Conservation (phyloP, 2,329 filamentous ascomycete genomes). For the Aureobasidium sp. region DNA sequence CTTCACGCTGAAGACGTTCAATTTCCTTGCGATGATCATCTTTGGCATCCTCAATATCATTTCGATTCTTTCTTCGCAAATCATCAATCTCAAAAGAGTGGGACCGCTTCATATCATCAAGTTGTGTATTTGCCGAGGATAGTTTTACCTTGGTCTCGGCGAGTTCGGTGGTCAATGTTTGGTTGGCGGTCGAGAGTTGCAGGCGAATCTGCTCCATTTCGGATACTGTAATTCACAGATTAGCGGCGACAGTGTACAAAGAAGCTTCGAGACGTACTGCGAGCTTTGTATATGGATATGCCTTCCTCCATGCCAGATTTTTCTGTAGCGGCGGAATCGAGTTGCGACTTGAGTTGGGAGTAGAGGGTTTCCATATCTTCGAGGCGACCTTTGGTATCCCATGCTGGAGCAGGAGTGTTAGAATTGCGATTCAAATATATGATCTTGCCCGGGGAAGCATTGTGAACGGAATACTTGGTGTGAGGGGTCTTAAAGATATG, state of each 20-base stretch:
- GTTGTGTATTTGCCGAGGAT: constrained; percentile 39
- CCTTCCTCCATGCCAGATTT: constrained; percentile 66
- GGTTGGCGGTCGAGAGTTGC: constrained; percentile 46
- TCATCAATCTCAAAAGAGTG: constrained; percentile 48
- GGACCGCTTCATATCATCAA: constrained; percentile 47
- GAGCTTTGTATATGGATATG: constrained; percentile 64
- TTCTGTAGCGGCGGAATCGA: constrained; percentile 62
- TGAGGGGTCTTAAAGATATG: constrained; percentile 14
- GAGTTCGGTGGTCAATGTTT: constrained; percentile 59
- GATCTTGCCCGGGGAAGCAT: constrained; percentile 25
- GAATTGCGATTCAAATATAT: constrained; percentile 60
- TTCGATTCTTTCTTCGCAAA: constrained; percentile 46
- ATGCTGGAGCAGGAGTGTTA: constrained; percentile 62
- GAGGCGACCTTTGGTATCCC: constrained; percentile 72
- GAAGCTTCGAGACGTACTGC: constrained; percentile 48
- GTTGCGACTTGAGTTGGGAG: constrained; percentile 61
- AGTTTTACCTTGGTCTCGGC: constrained; percentile 52
- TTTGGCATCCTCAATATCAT: constrained; percentile 49
- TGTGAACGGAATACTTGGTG: constrained; percentile 14
- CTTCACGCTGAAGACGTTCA: constrained; percentile 48
- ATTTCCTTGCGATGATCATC: constrained; percentile 50
- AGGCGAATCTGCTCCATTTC: constrained; percentile 50
- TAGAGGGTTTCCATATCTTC: constrained; percentile 71
- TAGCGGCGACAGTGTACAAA: not conserved
- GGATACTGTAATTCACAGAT: constrained; percentile 35